These are phyloP conservation scores for Penicillium coprophilum DNA, from an alignment of 495 filamentous ascomycete genomes.

Conservation along the genomic window DNA sequence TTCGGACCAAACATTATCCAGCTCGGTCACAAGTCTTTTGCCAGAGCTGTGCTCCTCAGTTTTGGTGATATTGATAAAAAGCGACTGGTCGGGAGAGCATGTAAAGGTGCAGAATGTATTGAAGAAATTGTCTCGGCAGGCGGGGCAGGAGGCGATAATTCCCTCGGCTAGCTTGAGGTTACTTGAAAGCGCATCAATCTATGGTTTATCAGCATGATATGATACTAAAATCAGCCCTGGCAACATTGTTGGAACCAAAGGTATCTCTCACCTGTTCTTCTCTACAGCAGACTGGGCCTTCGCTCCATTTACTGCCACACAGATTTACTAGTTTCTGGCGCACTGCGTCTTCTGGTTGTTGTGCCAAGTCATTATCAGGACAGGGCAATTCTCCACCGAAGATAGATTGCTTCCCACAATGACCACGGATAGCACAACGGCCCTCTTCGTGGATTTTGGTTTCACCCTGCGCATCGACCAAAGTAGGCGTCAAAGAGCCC, in stretches of 20 bases:
- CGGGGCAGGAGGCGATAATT: slow-evolving; percentile 89
- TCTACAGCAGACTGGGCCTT: slow-evolving; percentile 80
- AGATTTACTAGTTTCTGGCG: slow-evolving; percentile 76
- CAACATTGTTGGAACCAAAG: neutral
- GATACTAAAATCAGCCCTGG: neutral
- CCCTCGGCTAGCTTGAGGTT: slow-evolving; percentile 85
- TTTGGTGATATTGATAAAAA: slow-evolving; percentile 91
- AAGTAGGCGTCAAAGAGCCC: slow-evolving; percentile 29
- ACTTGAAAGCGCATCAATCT: slow-evolving; percentile 73
- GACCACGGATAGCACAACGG: slow-evolving; percentile 85
- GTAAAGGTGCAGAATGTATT: slow-evolving; percentile 97
- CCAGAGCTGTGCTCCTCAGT: slow-evolving; percentile 61
- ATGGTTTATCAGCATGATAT: slow-evolving; percentile 3
- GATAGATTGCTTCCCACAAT: slow-evolving; percentile 85
- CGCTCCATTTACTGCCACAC: slow-evolving; percentile 81
- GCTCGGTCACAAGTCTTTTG: slow-evolving; percentile 76
- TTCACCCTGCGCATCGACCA: slow-evolving; percentile 38
- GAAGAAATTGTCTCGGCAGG: slow-evolving; percentile 96
- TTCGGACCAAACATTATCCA: slow-evolving; percentile 86
- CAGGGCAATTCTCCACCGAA: slow-evolving; percentile 88
- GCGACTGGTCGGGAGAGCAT: slow-evolving; percentile 92
- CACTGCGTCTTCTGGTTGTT: slow-evolving; percentile 64
- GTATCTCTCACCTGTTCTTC: slow-evolving; percentile 65
- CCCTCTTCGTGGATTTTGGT: slow-evolving; percentile 80
- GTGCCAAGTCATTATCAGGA: slow-evolving; percentile 85